Percentiles rank a stretch among this genome's conserved stretches.
Conservation (phyloP, 2,329 filamentous ascomycete genomes). For the Aspergillus pseudoterreus region DNA sequence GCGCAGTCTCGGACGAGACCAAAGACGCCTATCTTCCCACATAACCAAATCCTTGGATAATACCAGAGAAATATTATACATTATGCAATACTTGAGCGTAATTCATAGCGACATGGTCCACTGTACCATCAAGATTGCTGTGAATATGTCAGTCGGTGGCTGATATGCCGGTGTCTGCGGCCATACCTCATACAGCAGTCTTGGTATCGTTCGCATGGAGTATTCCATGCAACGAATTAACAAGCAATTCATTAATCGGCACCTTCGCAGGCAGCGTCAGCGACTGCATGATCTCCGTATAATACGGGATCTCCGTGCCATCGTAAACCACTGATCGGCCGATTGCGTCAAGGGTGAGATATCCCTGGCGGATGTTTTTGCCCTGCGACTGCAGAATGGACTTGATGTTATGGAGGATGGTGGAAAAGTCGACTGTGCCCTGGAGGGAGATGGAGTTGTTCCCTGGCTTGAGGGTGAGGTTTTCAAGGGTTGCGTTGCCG, state of each 20-base stretch:
- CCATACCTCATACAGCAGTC: neutral
- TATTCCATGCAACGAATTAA: constrained; percentile 13
- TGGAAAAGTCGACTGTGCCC: constrained; percentile 15
- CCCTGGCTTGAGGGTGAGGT: constrained; percentile 17
- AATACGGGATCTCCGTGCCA: constrained; percentile 16
- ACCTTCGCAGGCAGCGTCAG: constrained; percentile 15
- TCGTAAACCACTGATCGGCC: constrained; percentile 13
- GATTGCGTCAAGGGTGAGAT: constrained; percentile 7
- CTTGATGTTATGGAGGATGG: constrained; percentile 12
- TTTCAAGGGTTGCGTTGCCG: constrained; percentile 15
- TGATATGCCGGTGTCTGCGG: too few species aligned
- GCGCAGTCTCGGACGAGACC: too few species aligned
- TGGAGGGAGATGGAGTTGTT: constrained; percentile 18
- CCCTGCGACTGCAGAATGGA: constrained; percentile 15
- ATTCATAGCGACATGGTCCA: too few species aligned
- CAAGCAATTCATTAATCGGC: constrained; percentile 13
- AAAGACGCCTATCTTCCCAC: too few species aligned
- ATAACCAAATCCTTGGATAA: too few species aligned
- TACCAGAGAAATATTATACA: too few species aligned
- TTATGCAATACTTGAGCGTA: too few species aligned
- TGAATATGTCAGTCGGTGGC: too few species aligned
- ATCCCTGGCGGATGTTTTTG: constrained; percentile 5
- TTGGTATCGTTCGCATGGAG: neutral
- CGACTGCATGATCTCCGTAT: constrained; percentile 15
- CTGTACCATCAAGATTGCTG: too few species aligned